Evolutionary conservation across 2,329 filamentous ascomycete genomes (phyloP).

Genomic region (Cladorrhinum sp.): DNA sequence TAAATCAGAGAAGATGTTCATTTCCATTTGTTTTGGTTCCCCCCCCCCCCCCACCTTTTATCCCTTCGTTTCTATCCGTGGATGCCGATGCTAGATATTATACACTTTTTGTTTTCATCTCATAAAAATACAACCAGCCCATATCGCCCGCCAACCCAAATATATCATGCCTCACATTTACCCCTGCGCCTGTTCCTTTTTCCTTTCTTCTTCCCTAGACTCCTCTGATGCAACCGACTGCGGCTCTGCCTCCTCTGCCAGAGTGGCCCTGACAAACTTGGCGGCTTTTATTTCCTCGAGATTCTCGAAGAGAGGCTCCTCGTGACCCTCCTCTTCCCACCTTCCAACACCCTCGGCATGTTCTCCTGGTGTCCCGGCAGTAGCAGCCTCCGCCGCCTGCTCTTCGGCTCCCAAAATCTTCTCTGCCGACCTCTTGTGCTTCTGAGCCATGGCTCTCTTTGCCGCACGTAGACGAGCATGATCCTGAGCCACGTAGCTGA

Average conservation of each 20-base stretch:
- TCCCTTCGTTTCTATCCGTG: not conserved
- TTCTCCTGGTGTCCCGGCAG: constrained; percentile 8
- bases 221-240: not conserved
- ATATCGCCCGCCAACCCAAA: not conserved
- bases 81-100: not conserved
- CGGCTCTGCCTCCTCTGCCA: not conserved
- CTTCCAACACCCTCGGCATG: constrained; percentile 17
- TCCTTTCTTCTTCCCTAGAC: not conserved
- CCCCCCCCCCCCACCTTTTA: not conserved
- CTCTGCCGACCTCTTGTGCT: constrained; percentile 18
- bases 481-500: constrained; percentile 46
- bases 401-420: constrained; percentile 26
- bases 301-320: constrained; percentile 35
- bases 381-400: constrained; percentile 17
- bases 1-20: not conserved
- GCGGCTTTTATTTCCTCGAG: constrained; percentile 20
- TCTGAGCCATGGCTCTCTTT: constrained; percentile 17
- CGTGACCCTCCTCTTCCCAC: constrained; percentile 36
- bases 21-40: not conserved
- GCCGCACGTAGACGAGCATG: constrained; percentile 33
- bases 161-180: not conserved
- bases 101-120: not conserved
- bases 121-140: not conserved
- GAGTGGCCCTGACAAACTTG: not conserved
- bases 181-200: not conserved